phyloP scores from a whole-genome alignment of 2,329 filamentous ascomycete species.

The Xylariaceae sp. region DNA sequence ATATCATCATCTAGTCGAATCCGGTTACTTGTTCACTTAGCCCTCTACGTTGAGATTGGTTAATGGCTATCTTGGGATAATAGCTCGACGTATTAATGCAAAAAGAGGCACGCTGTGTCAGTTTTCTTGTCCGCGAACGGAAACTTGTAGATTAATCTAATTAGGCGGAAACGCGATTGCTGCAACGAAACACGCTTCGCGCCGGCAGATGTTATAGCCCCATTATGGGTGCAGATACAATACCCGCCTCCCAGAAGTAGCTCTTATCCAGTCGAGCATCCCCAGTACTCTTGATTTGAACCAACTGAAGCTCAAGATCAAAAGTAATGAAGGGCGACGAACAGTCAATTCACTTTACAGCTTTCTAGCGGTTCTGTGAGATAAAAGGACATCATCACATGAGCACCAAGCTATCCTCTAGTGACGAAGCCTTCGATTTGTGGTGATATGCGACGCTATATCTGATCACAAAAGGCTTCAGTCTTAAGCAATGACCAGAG shows the following conservation, averaged over 20 bases:
- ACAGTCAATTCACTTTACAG: too few relatives aligned
- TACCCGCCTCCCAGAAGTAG: background rate
- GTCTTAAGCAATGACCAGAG: too few relatives aligned
- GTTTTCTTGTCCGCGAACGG: background rate
- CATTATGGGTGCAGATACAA: background rate
- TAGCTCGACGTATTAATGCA: slow-evolving; percentile 4
- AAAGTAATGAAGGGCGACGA: too few relatives aligned
- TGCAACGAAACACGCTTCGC: background rate
- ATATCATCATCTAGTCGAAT: background rate
- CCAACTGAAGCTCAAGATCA: too few relatives aligned
- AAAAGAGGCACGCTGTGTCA: slow-evolving; percentile 2
- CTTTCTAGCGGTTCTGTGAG: too few relatives aligned
- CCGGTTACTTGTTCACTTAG: background rate
- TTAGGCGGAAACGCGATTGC: slow-evolving; percentile 14
- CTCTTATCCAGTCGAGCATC: too few relatives aligned
- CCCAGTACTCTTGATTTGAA: too few relatives aligned
- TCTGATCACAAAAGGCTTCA: too few relatives aligned
- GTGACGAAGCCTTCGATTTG: too few relatives aligned
- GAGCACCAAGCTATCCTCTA: too few relatives aligned
- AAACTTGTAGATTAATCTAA: slow-evolving; percentile 19
- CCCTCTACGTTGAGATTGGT: slow-evolving; percentile 9
- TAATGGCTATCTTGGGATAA: background rate
- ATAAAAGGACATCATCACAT: too few relatives aligned
- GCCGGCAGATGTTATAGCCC: slow-evolving; percentile 9
- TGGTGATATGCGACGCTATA: too few relatives aligned